phyloP scores from a whole-genome alignment of 108 stramenopile genomes.

The Skeletonema marinoi region DNA sequence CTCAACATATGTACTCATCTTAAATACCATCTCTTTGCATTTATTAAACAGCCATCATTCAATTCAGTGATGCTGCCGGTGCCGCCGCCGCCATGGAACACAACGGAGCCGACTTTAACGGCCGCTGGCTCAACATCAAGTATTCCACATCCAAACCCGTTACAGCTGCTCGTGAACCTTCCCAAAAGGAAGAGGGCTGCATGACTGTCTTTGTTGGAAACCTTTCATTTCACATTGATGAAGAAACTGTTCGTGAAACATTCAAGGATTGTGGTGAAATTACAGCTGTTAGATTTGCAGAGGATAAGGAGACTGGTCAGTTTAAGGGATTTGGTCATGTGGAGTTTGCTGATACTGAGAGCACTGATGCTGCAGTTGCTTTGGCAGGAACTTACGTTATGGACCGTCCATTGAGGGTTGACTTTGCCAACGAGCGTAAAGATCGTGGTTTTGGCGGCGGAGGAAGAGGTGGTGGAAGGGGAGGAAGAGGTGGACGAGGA shows the following conservation, averaged over 20 bases:
- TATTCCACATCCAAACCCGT: conserved; percentile 65
- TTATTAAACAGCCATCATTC: conserved; percentile 72
- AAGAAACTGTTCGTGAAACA: conserved; percentile 82
- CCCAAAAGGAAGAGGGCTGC: conserved; percentile 86
- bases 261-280: conserved; percentile 95
- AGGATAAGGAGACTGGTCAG: conserved; percentile 94
- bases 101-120: conserved; percentile 90
- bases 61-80: conserved; percentile 63
- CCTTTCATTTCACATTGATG: conserved; percentile 93
- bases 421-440: conserved; percentile 78
- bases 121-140: conserved; percentile 67
- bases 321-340: conserved; percentile 98
- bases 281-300: conserved; percentile 87
- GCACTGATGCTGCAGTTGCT: conserved; percentile 86
- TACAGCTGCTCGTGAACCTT: conserved; percentile 52
- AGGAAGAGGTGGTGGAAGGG: conserved; percentile 56
- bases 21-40: background rate
- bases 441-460: conserved; percentile 64
- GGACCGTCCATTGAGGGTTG: conserved; percentile 91
- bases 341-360: conserved; percentile 88
- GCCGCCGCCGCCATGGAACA: conserved; percentile 81
- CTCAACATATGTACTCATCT: background rate
- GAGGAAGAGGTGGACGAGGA: conserved; percentile 72
- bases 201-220: conserved; percentile 97
- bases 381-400: conserved; percentile 86